Conservation (phyloP, 2,329 filamentous ascomycete genomes). For the Penicillium frequentans region DNA sequence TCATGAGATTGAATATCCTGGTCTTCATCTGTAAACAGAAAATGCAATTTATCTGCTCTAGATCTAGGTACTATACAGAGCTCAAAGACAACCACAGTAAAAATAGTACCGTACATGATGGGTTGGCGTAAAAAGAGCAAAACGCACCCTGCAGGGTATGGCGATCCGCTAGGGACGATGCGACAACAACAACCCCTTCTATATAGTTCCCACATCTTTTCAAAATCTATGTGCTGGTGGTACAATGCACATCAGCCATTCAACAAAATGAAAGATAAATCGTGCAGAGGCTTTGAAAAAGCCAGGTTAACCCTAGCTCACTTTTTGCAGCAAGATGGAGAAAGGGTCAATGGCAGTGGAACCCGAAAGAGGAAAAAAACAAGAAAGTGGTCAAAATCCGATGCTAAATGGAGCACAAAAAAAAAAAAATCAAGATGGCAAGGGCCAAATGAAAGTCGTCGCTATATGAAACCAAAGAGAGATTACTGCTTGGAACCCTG, state of each 20-base stretch:
- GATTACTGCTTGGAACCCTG: slow-evolving; percentile 31
- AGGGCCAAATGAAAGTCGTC: slow-evolving; percentile 11
- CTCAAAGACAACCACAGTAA: slow-evolving; percentile 2
- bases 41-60: slow-evolving; percentile 14
- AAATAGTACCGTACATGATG: background rate
- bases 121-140: slow-evolving; percentile 3
- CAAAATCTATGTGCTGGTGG: slow-evolving; percentile 26
- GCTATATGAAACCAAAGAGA: slow-evolving; percentile 29
- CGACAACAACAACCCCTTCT: background rate
- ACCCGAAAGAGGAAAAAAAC: slow-evolving; percentile 7
- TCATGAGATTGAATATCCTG: background rate
- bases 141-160: background rate
- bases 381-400: slow-evolving; percentile 13
- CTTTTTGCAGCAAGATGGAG: slow-evolving; percentile 4
- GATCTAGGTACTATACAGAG: slow-evolving; percentile 18
- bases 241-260: slow-evolving; percentile 22
- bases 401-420: slow-evolving; percentile 24
- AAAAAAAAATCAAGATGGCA: slow-evolving; percentile 2
- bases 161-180: background rate
- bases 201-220: slow-evolving; percentile 15
- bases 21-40: background rate
- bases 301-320: background rate
- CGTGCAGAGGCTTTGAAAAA: slow-evolving; percentile 5
- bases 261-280: slow-evolving; percentile 6
- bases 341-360: slow-evolving; percentile 1